Evolutionary conservation across 1,284 basidiomycete genomes (phyloP), one percentile per base, ranked within the genome.

Genomic region (Afroboletus lepidellus): DNA sequence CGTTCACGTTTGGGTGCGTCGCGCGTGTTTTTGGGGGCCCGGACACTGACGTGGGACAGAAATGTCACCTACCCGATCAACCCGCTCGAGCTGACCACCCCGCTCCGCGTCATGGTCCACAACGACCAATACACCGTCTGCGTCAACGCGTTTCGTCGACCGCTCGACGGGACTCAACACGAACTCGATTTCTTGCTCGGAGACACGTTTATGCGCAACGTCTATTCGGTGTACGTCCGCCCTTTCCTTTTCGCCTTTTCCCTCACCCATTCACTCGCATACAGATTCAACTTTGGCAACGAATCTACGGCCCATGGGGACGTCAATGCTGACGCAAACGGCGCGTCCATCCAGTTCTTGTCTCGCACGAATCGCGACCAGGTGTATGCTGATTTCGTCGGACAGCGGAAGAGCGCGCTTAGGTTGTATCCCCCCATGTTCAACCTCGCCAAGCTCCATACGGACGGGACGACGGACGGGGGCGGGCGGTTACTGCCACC

Each of bases 131-230:
- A 71, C 53, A 68, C 74, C 15, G 67, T 71, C 49, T 74, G 76
- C 61, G 44, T 67, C 36, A 63, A 61, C 30, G 49, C 71, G 23
- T 65, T 73, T 48, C 62, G 62, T 1, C 58, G 60, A 2, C 59
- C 60, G 3, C 68, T 72, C 13, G 48, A 61, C 39, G 63, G 60
- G 8, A 54, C 38, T 3, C 50, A 51, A 32, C 53, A 23, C 46
- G 72, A 69, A 15, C 67, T 73, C 25, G 77, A 79, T 45, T 67
- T 71, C 24, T 50, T 80, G n/a, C 70, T 83, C 27, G 83, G 82
- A 15, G 77, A 76, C 55, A 65, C 73, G 9, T 77, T 80, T 63
- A 69, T 81, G 58, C 75, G 82, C 41, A 83, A 82, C 49, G 70
- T 76, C 33, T 82, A 83, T 62, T 73, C 77, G 1, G 71, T 82